Evolutionary conservation across 805 yeast genomes (phyloP).

Genomic region (Cyberlindnera saturnus): DNA sequence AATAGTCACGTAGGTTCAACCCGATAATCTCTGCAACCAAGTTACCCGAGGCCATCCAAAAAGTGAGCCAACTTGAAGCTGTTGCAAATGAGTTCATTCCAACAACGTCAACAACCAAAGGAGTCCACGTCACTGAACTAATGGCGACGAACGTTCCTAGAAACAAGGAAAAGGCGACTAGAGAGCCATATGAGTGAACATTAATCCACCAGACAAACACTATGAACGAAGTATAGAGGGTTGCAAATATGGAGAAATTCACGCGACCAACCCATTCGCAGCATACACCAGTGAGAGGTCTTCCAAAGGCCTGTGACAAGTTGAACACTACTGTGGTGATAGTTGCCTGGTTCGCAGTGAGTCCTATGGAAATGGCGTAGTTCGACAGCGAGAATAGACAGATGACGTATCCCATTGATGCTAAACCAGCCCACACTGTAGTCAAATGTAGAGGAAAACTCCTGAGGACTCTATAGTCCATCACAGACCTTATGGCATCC

Average conservation of each 20-base stretch:
- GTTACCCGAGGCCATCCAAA: conserved; percentile 26
- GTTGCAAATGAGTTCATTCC: conserved; percentile 32
- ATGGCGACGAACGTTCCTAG: conserved; percentile 43
- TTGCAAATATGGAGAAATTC: conserved; percentile 35
- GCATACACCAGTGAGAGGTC: conserved; percentile 40
- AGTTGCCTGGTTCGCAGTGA: conserved; percentile 36
- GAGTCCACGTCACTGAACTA: conserved; percentile 34
- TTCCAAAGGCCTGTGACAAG: conserved; percentile 41
- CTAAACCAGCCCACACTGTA: conserved; percentile 32
- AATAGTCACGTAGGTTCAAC: conserved; percentile 36
- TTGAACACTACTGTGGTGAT: conserved; percentile 39
- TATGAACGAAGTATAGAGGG: conserved; percentile 31
- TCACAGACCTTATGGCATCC: conserved; percentile 28
- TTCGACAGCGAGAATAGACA: conserved; percentile 42
- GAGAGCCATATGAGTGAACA: conserved; percentile 32
- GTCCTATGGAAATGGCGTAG: conserved; percentile 43
- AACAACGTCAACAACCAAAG: conserved; percentile 35
- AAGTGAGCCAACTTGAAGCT: conserved; percentile 32
- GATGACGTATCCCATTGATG: conserved; percentile 36
- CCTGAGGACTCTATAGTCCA: conserved; percentile 26
- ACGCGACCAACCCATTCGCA: conserved; percentile 43
- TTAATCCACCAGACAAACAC: conserved; percentile 46
- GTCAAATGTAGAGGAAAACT: conserved; percentile 28
- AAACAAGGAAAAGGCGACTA: conserved; percentile 37
- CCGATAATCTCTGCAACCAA: conserved; percentile 51